Base-by-base conservation (phyloP, 371 early-diverging fungal genomes). In the Lichtheimia ramosa region DNA sequence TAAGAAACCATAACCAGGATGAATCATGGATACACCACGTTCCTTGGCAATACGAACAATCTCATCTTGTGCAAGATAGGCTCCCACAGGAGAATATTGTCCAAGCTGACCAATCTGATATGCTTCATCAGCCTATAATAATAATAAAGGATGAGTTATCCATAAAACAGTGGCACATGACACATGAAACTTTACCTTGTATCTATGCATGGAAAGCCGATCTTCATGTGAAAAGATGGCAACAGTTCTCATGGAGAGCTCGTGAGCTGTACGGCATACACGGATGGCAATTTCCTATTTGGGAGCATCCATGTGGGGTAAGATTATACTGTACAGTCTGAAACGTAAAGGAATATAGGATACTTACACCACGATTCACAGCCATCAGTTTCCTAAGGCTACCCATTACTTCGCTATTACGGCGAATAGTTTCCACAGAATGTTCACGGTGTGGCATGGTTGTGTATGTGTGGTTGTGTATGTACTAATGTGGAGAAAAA, bases 1-100 rank as follows among this genome's bases (percentile, higher is more conserved):
- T 51, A 96, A 77, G 81, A 96, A 95, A 27, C 96, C 96, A 73
- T 96, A 95, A 39, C 96, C 91, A n/a, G 92, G 92, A 68, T 93
- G 92, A 64, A 92, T 89, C 81, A 90, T 89, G 59, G 87, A 83
- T 40, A 89, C 93, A 64, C 89, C 87, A 49, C 88, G 87, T 64
- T 82, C 71, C 61, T 88, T 84, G 18, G 97, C 98, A 61, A 95
- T 93, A 16, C 77, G 74, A 41, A 97, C 83, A 59, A 97, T 93
- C 64, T 92, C 92, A 66, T 94, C 94, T 70, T 94, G 93, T 16
- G 94, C 92, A 58, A 97, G 83, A 70, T 97, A 97, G 1, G 96
- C 96, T 41, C 88, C 95, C 16, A 96, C 96, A 20, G 97, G 95
- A n/a, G 94, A 89, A 64, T 79, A 89, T 66, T 83, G 71, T 58